Evolutionary conservation across 1,139 yeast genomes (phyloP).

Genomic region (Geotrichum australiense): DNA sequence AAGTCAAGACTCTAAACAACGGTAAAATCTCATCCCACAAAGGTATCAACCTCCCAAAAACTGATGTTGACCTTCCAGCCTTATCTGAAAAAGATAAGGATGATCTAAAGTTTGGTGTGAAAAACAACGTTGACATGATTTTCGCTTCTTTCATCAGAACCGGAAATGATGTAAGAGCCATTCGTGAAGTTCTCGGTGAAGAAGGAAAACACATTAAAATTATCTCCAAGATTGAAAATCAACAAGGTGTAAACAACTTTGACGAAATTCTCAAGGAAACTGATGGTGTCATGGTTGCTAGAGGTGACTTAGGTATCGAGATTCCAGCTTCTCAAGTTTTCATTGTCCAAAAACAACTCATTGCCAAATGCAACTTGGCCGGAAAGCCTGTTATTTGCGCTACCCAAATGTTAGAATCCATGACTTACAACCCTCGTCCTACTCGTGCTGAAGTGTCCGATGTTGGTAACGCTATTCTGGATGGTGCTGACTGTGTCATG

Average conservation of each 20-base stretch:
- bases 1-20: slow-evolving; percentile 83
- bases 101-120: slow-evolving; percentile 90
- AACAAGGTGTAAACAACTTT: slow-evolving; percentile 99
- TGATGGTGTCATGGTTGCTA: slow-evolving; percentile 99
- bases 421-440: slow-evolving; percentile 99
- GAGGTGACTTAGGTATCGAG: slow-evolving; percentile 99
- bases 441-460: slow-evolving; percentile 99
- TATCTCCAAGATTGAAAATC: slow-evolving; percentile 96
- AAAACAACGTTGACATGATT: slow-evolving; percentile 94
- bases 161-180: slow-evolving; percentile 80
- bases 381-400: slow-evolving; percentile 99
- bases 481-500: slow-evolving; percentile 99
- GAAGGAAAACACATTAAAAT: slow-evolving; percentile 94
- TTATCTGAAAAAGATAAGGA: slow-evolving; percentile 91
- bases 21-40: slow-evolving; percentile 96
- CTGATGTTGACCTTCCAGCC: slow-evolving; percentile 98
- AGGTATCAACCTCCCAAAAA: slow-evolving; percentile 98
- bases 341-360: slow-evolving; percentile 97
- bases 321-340: slow-evolving; percentile 99
- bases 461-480: slow-evolving; percentile 98
- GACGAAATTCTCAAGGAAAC: slow-evolving; percentile 91
- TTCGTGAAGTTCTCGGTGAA: slow-evolving; percentile 92
- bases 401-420: slow-evolving; percentile 98
- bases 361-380: slow-evolving; percentile 97
- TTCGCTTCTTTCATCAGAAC: slow-evolving; percentile 98